Base-by-base conservation (phyloP, 2,329 filamentous ascomycete species). In the Beauveria brongniartii region DNA sequence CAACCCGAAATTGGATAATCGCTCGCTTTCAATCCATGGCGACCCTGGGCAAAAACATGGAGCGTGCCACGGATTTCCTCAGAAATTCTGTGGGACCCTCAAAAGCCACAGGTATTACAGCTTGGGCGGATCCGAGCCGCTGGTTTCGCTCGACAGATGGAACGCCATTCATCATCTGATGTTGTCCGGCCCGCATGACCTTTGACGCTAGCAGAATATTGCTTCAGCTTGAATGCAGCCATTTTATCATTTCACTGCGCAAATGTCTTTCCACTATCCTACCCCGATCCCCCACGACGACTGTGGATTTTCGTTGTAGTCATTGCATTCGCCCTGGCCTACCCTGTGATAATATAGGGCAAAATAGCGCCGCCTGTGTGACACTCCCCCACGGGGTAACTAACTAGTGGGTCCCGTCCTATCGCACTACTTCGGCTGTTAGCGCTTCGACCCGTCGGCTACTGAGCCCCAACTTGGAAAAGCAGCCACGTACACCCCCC, bases 1-100 rank as follows among this genome's bases (percentile, higher is more conserved):
- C 71, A 2, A 68, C 74, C 28, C 69, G 67, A 4, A 68, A 70
- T 8, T 75, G 72, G 68, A 68, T 73, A 18, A 55, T 73, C 9
- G 65, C 67, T 16, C 67, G 70, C 1, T 72, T 72, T 24, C 62
- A 67, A 7, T 61, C 55, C 12, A 67, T 73, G 26, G 67, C 67
- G 37, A 63, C 64, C 8, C 71, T 69, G 28, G 69, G 71, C 5
- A 70, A 68, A 54, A 73, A 73, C 58, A 69, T 69, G 37, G 66
- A 70, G 50, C 66, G 70, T n/a, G 69, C 69, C 0, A 62, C 67
- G 55, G 48, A 63, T n/a, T 71, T 72, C 48, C 55, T 73, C 10
- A 26, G 44, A 22, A 18, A 26, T 12, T 16, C 44, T 1, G 22
- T 26, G 22, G 44, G 44, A 7, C 44, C 44, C 20, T 16, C 44